Evolutionary conservation across 768 basidiomycete species (phyloP).

Genomic region (Leucosporidium yakuticum): DNA sequence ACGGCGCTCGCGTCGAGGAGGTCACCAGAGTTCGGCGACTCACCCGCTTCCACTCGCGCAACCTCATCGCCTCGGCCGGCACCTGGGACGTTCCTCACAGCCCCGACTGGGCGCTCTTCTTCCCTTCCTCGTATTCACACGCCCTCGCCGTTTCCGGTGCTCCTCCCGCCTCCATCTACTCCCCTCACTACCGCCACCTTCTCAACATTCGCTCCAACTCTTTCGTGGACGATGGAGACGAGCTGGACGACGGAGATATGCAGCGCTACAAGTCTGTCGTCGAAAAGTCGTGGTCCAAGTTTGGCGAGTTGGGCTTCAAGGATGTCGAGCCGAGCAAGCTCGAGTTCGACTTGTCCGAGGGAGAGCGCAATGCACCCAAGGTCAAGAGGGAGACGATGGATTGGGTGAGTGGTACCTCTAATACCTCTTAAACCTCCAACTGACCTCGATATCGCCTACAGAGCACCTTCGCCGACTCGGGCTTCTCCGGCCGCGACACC

Average conservation of each 20-base stretch:
- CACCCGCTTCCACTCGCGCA: constrained; percentile 79
- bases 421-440: neutral
- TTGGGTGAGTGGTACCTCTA: constrained; percentile 27
- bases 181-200: constrained; percentile 35
- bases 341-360: constrained; percentile 87
- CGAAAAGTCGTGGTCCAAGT: constrained; percentile 67
- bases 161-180: constrained; percentile 11
- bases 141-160: constrained; percentile 2
- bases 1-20: constrained; percentile 69
- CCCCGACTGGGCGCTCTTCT: constrained; percentile 32
- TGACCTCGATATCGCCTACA: neutral
- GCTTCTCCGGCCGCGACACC: constrained; percentile 37
- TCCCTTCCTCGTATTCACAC: constrained; percentile 8
- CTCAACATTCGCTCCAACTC: constrained; percentile 38
- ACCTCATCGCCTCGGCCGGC: constrained; percentile 53
- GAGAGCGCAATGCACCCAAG: constrained; percentile 62
- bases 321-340: constrained; percentile 61
- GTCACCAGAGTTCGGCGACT: constrained; percentile 71
- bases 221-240: constrained; percentile 12
- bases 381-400: constrained; percentile 33
- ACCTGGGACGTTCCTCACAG: constrained; percentile 50
- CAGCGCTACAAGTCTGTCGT: constrained; percentile 28
- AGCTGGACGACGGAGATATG: constrained; percentile 32
- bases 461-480: constrained; percentile 30
- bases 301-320: constrained; percentile 57